These are phyloP conservation scores for Lactarius sp. DNA, from an alignment of 768 basidiomycete genomes.

Conservation along the genomic window DNA sequence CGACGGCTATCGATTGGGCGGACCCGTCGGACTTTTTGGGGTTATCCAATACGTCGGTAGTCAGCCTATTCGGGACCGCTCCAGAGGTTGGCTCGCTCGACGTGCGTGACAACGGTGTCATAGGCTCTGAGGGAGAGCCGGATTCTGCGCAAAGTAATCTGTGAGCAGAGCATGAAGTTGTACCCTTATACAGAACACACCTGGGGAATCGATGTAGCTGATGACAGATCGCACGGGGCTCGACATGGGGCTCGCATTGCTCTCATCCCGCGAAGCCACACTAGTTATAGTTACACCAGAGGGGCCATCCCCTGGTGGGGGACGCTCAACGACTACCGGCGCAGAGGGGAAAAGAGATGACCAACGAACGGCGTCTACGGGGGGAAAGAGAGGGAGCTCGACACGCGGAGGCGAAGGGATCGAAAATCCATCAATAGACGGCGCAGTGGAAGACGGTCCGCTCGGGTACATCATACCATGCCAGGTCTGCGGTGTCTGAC, in stretches of 20 bases:
- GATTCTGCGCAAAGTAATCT: not conserved
- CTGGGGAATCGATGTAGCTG: constrained; percentile 7
- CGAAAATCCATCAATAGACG: not conserved
- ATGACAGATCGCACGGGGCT: constrained; percentile 11
- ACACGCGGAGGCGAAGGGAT: constrained; percentile 6
- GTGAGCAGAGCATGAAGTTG: not conserved
- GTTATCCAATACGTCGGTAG: not conserved
- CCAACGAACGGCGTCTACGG: constrained; percentile 3
- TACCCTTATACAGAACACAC: not conserved
- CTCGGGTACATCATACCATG: constrained; percentile 1
- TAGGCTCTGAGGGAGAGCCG: constrained; percentile 6
- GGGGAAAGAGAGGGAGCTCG: not conserved
- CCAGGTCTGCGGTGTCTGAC: not conserved
- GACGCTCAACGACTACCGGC: constrained; percentile 6
- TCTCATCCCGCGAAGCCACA: constrained; percentile 1
- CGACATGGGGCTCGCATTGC: not conserved
- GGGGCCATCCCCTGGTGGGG: not conserved
- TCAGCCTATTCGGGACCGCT: not conserved
- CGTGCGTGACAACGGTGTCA: constrained; percentile 11
- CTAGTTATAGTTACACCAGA: not conserved
- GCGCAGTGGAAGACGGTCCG: not conserved
- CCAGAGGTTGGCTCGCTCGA: not conserved
- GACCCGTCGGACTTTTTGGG: not conserved
- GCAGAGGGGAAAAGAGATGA: constrained; percentile 17
- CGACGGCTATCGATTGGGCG: not conserved